These are phyloP conservation scores for Biscogniauxia marginata DNA, from an alignment of 2,329 filamentous ascomycete genomes.

Conservation along the genomic window DNA sequence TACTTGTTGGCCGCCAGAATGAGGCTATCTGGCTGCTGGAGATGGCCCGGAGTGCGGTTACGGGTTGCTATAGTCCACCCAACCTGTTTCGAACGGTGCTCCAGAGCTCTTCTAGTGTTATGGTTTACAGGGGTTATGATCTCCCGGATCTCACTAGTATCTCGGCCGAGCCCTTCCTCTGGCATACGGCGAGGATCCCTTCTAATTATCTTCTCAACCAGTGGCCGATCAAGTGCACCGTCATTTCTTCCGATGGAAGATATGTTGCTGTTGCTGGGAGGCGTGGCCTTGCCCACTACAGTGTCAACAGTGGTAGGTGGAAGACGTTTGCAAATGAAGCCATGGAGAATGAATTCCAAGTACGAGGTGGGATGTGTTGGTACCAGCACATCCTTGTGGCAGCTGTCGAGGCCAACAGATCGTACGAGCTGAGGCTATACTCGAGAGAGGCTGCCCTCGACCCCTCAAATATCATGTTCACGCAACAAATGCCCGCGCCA, in stretches of 20 bases:
- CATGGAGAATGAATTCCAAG: constrained; percentile 85
- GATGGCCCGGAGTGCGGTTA: constrained; percentile 90
- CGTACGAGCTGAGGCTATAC: constrained; percentile 86
- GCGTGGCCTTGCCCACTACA: constrained; percentile 91
- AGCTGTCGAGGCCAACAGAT: constrained; percentile 81
- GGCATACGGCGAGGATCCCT: constrained; percentile 89
- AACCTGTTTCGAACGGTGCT: constrained; percentile 88
- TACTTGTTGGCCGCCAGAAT: constrained; percentile 69
- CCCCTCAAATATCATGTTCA: constrained; percentile 69
- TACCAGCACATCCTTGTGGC: constrained; percentile 93
- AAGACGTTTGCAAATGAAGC: constrained; percentile 83
- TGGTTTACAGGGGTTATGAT: constrained; percentile 93
- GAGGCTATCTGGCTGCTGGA: constrained; percentile 84
- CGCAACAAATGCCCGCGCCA: constrained; percentile 75
- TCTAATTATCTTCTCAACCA: constrained; percentile 82
- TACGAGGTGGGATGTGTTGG: constrained; percentile 98
- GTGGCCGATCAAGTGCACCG: constrained; percentile 86
- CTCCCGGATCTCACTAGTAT: constrained; percentile 86
- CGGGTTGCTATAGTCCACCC: constrained; percentile 85
- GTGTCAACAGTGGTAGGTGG: constrained; percentile 90
- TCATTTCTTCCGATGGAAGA: constrained; percentile 86
- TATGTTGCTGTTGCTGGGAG: constrained; percentile 96
- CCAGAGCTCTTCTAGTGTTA: constrained; percentile 82
- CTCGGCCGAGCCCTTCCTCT: constrained; percentile 88
- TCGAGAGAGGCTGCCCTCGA: constrained; percentile 82